Conservation (phyloP, 768 basidiomycete genomes). For the Sporobolomyces phaffii region DNA sequence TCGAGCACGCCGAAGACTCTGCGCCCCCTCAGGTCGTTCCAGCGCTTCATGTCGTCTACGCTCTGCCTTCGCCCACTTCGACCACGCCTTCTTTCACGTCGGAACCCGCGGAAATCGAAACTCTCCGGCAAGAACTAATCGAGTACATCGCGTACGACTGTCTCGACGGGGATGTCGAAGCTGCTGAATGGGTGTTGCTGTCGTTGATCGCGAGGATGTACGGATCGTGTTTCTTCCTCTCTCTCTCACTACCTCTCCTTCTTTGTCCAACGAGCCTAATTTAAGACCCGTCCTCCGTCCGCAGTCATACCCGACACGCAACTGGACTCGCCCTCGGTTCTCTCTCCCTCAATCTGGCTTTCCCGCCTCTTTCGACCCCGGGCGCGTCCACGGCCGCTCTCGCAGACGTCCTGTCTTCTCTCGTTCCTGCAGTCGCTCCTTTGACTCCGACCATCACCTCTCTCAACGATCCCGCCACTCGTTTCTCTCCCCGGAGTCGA, state of each 20-base stretch:
- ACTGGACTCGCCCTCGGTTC: conserved; percentile 41
- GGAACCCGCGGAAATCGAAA: not conserved
- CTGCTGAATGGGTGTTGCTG: conserved; percentile 42
- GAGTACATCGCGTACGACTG: conserved; percentile 27
- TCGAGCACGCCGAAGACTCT: conserved; percentile 2
- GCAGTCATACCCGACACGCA: conserved; percentile 40
- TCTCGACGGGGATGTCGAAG: conserved; percentile 40
- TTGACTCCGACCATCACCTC: conserved; percentile 38
- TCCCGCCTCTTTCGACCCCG: conserved; percentile 12
- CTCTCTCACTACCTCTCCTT: not conserved
- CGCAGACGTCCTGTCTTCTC: conserved; percentile 2
- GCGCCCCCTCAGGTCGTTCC: conserved; percentile 4
- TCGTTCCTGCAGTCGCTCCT: conserved; percentile 35
- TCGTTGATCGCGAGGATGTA: conserved; percentile 39
- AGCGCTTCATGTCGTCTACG: conserved; percentile 34
- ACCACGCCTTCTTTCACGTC: not conserved
- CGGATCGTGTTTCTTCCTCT: not conserved
- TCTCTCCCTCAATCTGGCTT: conserved; percentile 41
- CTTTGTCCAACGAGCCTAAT: no score
- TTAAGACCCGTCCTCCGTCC: not conserved
- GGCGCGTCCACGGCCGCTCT: not conserved
- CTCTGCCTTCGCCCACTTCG: not conserved
- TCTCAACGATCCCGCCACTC: conserved; percentile 37
- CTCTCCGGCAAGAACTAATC: conserved; percentile 25
- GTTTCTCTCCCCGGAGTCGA: conserved; percentile 27